Conservation (phyloP, 192 early-diverging fungal genomes). For the Backusella westeae region DNA sequence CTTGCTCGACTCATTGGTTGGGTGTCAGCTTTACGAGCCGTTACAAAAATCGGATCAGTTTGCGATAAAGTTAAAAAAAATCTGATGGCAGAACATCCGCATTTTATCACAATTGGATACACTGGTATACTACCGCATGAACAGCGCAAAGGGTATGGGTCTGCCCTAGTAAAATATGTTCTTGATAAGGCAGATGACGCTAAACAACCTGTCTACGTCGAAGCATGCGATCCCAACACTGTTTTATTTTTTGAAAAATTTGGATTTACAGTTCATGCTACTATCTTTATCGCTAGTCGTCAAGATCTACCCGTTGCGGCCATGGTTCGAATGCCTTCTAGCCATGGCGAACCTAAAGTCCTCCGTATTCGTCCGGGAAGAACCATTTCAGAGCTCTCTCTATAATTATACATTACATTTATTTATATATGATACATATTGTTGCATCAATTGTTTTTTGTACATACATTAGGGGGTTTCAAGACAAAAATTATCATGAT, state of each 20-base stretch:
- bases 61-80: not conserved
- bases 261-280: constrained; percentile 23
- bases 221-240: constrained; percentile 1
- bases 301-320: constrained; percentile 19
- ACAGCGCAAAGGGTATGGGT: constrained; percentile 27
- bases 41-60: not conserved
- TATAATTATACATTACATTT: constrained; percentile 9
- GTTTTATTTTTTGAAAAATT: constrained; percentile 31
- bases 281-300: not conserved
- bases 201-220: constrained; percentile 18
- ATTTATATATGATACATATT: not conserved
- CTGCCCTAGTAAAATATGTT: constrained; percentile 17
- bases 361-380: constrained; percentile 26
- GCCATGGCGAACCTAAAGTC: not conserved
- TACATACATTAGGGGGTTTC: too few relatives aligned
- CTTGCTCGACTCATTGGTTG: constrained; percentile 21
- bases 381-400: constrained; percentile 10
- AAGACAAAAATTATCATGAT: too few relatives aligned
- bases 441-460: not conserved
- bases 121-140: constrained; percentile 28
- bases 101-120: constrained; percentile 23
- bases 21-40: constrained; percentile 14
- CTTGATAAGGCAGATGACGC: constrained; percentile 26
- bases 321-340: constrained; percentile 18
- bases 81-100: constrained; percentile 2